A percentile compares a stretch with the other conserved stretches of the same genome.
These are phyloP conservation scores for Polytrichum formosum DNA, from an alignment of 225 moss, liverwort and hornwort species.

Conservation along the genomic window DNA sequence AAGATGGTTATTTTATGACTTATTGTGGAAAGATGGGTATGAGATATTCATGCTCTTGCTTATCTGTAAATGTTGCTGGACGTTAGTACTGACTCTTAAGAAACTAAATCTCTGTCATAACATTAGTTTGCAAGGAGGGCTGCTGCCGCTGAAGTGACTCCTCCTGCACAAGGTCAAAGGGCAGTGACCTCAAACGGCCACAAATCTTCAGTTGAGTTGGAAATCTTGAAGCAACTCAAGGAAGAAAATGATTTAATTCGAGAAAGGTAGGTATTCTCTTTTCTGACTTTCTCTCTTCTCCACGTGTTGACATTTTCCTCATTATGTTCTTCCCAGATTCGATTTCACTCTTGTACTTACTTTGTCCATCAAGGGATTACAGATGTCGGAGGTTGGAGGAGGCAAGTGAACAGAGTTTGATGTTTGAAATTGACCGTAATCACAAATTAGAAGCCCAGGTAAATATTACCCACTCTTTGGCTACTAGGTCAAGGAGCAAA, in stretches of 20 bases:
- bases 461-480: background rate
- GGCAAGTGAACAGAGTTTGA: constrained; percentile 12
- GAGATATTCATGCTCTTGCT: no score
- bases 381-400: constrained; percentile 16
- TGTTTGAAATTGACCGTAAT: constrained; percentile 15
- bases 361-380: background rate
- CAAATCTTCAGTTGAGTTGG: constrained; percentile 8
- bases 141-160: constrained; percentile 8
- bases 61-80: no score
- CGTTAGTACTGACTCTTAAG: background rate
- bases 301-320: no score
- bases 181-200: constrained; percentile 6
- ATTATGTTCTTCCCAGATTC: no score
- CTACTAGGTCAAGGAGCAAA: no score
- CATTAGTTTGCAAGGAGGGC: constrained; percentile 12
- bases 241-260: constrained; percentile 14
- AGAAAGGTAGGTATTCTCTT: constrained; percentile 7
- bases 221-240: constrained; percentile 17
- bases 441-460: constrained; percentile 18
- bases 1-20: no score
- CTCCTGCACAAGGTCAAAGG: constrained; percentile 7
- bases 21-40: no score
- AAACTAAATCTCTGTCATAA: no score
- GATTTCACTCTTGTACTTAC: no score
- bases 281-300: no score